phyloP scores from a whole-genome alignment of 2,329 filamentous ascomycete genomes.

The Xylaria sp. region DNA sequence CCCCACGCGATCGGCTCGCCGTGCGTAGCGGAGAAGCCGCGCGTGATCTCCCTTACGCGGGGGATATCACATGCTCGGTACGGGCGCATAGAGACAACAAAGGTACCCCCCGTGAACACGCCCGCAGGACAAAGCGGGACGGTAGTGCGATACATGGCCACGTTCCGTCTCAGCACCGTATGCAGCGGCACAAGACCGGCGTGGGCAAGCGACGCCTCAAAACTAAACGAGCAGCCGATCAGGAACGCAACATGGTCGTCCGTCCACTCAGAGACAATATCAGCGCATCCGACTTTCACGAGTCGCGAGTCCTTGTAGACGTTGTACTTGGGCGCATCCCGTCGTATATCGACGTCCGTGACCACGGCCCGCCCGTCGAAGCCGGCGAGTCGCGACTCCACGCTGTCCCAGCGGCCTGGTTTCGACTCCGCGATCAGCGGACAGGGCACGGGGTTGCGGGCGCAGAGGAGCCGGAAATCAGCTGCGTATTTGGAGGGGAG shows the following conservation, averaged over 20 bases:
- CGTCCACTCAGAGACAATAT: slow-evolving; percentile 50
- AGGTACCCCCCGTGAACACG: slow-evolving; percentile 49
- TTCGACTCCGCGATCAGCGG: slow-evolving; percentile 52
- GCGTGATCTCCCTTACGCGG: slow-evolving; percentile 49
- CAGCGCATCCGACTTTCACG: slow-evolving; percentile 33
- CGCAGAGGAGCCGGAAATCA: slow-evolving; percentile 55
- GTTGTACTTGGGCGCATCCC: slow-evolving; percentile 53
- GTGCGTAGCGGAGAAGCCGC: slow-evolving; percentile 51
- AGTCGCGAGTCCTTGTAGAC: slow-evolving; percentile 49
- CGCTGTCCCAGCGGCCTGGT: slow-evolving; percentile 38
- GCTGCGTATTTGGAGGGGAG: slow-evolving; percentile 51
- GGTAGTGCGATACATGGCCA: slow-evolving; percentile 57
- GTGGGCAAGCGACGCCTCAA: slow-evolving; percentile 50
- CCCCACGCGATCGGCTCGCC: slow-evolving; percentile 62
- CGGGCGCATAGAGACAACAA: slow-evolving; percentile 60
- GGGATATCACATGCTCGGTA: slow-evolving; percentile 48
- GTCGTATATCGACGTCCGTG: slow-evolving; percentile 48
- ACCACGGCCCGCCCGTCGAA: slow-evolving; percentile 17
- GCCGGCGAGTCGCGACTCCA: slow-evolving; percentile 33
- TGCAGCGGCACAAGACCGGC: slow-evolving; percentile 51
- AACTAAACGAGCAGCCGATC: slow-evolving; percentile 58
- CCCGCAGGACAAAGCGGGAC: slow-evolving; percentile 53
- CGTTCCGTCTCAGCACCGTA: slow-evolving; percentile 42
- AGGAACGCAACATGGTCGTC: slow-evolving; percentile 57
- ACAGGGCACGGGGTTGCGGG: slow-evolving; percentile 57